phyloP scores from a whole-genome alignment of 257 asterid genomes.

The Solanum virginianum region DNA sequence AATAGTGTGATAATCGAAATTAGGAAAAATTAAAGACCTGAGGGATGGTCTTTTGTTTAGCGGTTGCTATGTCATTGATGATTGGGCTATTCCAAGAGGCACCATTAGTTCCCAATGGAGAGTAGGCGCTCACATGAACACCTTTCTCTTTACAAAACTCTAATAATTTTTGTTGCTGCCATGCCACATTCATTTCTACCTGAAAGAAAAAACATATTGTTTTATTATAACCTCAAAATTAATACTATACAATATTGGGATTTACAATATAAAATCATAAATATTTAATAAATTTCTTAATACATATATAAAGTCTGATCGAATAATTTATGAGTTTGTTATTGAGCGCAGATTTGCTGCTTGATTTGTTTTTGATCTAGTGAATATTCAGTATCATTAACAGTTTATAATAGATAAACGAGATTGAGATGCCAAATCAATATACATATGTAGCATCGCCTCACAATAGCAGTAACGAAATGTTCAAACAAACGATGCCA shows the following conservation, averaged over 20 bases:
- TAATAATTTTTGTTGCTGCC: background rate
- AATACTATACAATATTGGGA: no score
- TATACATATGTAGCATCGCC: background rate
- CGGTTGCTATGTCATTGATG: background rate
- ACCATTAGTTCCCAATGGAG: background rate
- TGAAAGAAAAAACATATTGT: background rate
- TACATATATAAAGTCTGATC: no score
- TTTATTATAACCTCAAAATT: background rate
- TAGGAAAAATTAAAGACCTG: background rate
- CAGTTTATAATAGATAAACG: no score
- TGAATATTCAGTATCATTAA: no score
- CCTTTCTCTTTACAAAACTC: background rate
- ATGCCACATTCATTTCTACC: background rate
- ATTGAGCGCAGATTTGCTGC: no score
- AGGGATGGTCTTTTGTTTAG: background rate
- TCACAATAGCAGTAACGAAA: no score
- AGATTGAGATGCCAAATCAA: background rate
- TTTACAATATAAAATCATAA: no score
- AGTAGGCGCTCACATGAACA: background rate
- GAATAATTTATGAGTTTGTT: no score
- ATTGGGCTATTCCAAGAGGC: background rate
- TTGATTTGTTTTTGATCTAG: no score
- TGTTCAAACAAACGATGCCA: no score
- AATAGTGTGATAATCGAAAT: background rate
- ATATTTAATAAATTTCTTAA: no score